Conservation (phyloP, 108 stramenopile genomes). For the Aurantiochytrium sp. region DNA sequence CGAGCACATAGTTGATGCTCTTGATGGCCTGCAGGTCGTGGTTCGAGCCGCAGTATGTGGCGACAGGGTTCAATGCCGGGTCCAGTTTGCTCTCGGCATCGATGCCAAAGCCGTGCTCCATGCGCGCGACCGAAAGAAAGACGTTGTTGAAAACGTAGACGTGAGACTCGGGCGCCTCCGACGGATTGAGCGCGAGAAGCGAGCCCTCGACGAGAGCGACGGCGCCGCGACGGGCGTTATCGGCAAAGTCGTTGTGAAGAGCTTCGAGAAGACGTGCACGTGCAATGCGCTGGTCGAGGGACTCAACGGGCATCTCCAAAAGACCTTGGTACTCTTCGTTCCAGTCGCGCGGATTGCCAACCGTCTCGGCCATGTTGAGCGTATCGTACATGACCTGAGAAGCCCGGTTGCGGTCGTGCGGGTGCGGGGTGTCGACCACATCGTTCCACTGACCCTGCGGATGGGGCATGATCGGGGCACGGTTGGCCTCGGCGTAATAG, state of each 20-base stretch:
- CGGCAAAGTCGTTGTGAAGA: conserved; percentile 77
- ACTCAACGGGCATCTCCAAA: conserved; percentile 65
- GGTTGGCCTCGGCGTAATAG: not conserved
- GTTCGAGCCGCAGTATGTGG: not conserved
- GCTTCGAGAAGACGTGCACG: conserved; percentile 74
- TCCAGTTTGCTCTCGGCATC: not conserved
- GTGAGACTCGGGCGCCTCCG: conserved; percentile 69
- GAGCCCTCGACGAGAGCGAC: conserved; percentile 74
- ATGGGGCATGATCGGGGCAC: not conserved
- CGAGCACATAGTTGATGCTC: conserved; percentile 19
- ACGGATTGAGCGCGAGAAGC: conserved; percentile 82
- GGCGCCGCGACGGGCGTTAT: conserved; percentile 68
- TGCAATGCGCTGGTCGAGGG: conserved; percentile 61
- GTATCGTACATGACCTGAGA: not conserved
- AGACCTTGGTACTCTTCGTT: conserved; percentile 85
- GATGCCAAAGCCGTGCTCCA: conserved; percentile 12
- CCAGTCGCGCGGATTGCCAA: conserved; percentile 60
- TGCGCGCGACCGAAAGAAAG: conserved; percentile 79
- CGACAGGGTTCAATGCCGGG: not conserved
- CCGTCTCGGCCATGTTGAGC: not conserved
- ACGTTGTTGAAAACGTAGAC: conserved; percentile 93
- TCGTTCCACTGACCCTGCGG: conserved; percentile 38
- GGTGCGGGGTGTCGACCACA: not conserved
- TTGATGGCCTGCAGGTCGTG: conserved; percentile 32
- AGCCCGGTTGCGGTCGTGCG: not conserved